Conservation (phyloP, 2,329 filamentous ascomycete genomes). For the Geoglossum cookeanum region DNA sequence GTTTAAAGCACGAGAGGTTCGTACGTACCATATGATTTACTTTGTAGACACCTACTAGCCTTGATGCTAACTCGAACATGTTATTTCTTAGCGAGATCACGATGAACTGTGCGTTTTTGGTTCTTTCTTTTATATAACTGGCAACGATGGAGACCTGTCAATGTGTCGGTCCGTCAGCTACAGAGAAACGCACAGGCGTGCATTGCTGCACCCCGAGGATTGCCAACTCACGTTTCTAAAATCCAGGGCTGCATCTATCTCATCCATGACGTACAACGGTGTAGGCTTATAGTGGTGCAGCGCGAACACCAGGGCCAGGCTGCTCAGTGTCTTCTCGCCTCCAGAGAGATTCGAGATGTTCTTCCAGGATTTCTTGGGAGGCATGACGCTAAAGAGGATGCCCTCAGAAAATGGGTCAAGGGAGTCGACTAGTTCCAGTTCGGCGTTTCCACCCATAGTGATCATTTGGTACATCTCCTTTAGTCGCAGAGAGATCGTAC, state of each 20-base stretch:
- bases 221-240: constrained; percentile 71
- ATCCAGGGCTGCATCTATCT: constrained; percentile 94
- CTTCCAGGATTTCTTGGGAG: constrained; percentile 99
- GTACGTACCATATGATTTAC: constrained; percentile 78
- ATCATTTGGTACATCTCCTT: constrained; percentile 99
- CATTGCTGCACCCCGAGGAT: neutral
- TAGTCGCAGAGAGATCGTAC: constrained; percentile 74
- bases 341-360: constrained; percentile 92
- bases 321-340: constrained; percentile 92
- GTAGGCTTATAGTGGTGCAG: constrained; percentile 97
- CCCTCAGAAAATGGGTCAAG: constrained; percentile 94
- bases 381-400: constrained; percentile 96
- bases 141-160: constrained; percentile 82
- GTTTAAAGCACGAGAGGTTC: neutral
- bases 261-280: constrained; percentile 97
- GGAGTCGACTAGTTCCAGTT: constrained; percentile 89
- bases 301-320: constrained; percentile 89
- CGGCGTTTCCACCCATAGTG: constrained; percentile 96
- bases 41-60: constrained; percentile 95
- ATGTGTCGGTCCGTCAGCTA: constrained; percentile 6
- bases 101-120: constrained; percentile 98
- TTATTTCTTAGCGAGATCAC: constrained; percentile 97
- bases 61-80: constrained; percentile 97
- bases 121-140: constrained; percentile 96
- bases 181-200: too few relatives aligned